phyloP scores from a whole-genome alignment of 2,329 filamentous ascomycete genomes.

The Saccharata proteae region DNA sequence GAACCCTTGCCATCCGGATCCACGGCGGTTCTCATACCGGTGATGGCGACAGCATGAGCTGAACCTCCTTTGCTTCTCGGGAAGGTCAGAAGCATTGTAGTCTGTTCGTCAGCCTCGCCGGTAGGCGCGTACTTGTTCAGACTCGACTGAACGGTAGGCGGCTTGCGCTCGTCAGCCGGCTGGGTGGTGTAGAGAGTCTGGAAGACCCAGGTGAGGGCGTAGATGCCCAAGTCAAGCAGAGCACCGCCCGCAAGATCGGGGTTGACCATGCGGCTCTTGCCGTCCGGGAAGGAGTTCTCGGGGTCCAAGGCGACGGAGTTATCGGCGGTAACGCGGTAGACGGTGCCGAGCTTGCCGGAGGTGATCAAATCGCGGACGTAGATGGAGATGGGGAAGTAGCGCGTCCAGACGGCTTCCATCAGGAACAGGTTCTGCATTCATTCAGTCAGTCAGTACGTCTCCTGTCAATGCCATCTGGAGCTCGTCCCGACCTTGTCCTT shows the following conservation, averaged over 20 bases:
- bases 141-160: conserved; percentile 55
- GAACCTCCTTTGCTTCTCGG: conserved; percentile 44
- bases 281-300: conserved; percentile 40
- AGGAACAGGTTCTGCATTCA: conserved; percentile 29
- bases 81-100: conserved; percentile 68
- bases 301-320: conserved; percentile 48
- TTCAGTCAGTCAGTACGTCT: too few species aligned
- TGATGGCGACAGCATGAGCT: conserved; percentile 59
- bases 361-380: conserved; percentile 56
- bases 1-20: conserved; percentile 47
- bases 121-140: conserved; percentile 57
- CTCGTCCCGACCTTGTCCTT: conserved; percentile 48
- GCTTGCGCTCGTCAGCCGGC: conserved; percentile 42
- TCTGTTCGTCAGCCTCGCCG: conserved; percentile 66
- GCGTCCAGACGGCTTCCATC: conserved; percentile 66
- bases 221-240: conserved; percentile 76
- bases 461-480: conserved; percentile 11
- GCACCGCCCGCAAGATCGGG: conserved; percentile 70
- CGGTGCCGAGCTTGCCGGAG: conserved; percentile 41
- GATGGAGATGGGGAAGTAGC: conserved; percentile 75
- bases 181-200: conserved; percentile 78
- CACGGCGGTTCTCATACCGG: conserved; percentile 28
- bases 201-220: conserved; percentile 83
- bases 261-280: conserved; percentile 67
- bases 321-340: conserved; percentile 46